Evolutionary conservation across 805 yeast genomes (phyloP).

Genomic region (Kluyveromyces dobzhanskii): DNA sequence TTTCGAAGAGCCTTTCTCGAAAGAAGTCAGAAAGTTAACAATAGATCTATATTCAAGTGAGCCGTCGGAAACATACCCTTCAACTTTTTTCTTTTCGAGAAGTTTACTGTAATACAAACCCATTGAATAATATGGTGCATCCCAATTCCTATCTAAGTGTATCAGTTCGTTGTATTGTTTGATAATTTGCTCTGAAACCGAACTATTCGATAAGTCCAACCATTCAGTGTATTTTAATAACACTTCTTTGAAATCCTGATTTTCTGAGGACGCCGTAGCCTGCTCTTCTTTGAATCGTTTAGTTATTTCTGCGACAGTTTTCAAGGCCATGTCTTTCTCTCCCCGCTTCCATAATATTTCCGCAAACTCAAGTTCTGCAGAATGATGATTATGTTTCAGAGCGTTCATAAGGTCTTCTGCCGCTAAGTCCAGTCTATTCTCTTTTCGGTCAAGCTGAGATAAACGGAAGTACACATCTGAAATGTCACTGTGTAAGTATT

Average conservation of each 20-base stretch:
- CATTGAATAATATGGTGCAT: constrained; percentile 68
- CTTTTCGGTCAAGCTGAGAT: constrained; percentile 58
- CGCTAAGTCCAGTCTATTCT: constrained; percentile 63
- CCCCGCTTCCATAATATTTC: constrained; percentile 85
- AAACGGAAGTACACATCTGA: constrained; percentile 49
- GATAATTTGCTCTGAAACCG: constrained; percentile 64
- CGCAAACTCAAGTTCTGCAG: constrained; percentile 67
- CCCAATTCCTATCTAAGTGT: constrained; percentile 51
- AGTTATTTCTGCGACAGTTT: constrained; percentile 38
- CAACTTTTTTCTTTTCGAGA: constrained; percentile 53
- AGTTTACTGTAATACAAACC: constrained; percentile 76
- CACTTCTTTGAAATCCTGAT: constrained; percentile 32
- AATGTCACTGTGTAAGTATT: constrained; percentile 24
- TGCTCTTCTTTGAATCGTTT: constrained; percentile 10
- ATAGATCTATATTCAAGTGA: constrained; percentile 24
- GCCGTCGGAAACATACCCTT: constrained; percentile 27
- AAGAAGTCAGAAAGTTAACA: constrained; percentile 23
- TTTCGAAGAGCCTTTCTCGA: constrained; percentile 41
- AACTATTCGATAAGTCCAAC: constrained; percentile 80
- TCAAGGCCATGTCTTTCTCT: constrained; percentile 76
- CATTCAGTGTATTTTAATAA: constrained; percentile 78
- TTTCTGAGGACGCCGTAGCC: constrained; percentile 8
- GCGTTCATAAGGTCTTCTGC: constrained; percentile 55
- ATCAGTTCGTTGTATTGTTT: constrained; percentile 58
- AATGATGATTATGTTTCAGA: constrained; percentile 23